Evolutionary conservation across 345 rosid species (phyloP).

Genomic region (Theobroma cacao): DNA sequence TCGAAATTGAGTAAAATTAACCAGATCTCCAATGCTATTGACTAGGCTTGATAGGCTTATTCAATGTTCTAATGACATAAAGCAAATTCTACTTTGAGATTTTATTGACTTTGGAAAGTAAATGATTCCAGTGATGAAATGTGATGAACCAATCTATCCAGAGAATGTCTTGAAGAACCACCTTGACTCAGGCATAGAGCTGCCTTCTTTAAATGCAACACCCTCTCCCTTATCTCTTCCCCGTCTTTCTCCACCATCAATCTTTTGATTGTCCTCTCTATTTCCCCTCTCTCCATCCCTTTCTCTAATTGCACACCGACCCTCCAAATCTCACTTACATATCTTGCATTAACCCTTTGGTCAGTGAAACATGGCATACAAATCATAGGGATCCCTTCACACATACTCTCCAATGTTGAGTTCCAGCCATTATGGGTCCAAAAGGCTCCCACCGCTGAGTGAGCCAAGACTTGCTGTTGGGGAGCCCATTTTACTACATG

Average conservation of each 20-base stretch:
- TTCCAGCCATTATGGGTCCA: conserved; percentile 39
- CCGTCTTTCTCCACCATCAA: conserved; percentile 30
- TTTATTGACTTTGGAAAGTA: neutral
- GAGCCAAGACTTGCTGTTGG: conserved; percentile 27
- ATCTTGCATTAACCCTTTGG: conserved; percentile 28
- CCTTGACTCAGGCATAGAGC: conserved; percentile 11
- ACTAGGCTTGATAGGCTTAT: neutral
- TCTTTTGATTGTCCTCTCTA: conserved; percentile 17
- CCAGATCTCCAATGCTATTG: no score
- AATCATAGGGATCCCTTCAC: conserved; percentile 36
- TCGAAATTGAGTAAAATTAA: neutral
- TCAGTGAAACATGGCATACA: conserved; percentile 43
- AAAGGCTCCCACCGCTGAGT: conserved; percentile 31
- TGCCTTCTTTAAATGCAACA: conserved; percentile 16
- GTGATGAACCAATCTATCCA: neutral
- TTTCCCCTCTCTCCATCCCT: conserved; percentile 22
- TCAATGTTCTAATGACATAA: neutral
- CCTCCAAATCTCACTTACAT: conserved; percentile 27
- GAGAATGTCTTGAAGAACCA: conserved; percentile 19
- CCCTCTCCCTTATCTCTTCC: conserved; percentile 28
- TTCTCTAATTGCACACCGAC: conserved; percentile 30
- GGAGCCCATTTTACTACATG: conserved; percentile 44
- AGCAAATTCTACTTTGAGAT: neutral
- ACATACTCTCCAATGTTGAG: conserved; percentile 30
- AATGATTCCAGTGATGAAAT: neutral